A percentile compares a stretch with the other conserved stretches of the same genome.
These are phyloP conservation scores for Fusarium humuli DNA, from an alignment of 2,329 filamentous ascomycete species.

Conservation along the genomic window DNA sequence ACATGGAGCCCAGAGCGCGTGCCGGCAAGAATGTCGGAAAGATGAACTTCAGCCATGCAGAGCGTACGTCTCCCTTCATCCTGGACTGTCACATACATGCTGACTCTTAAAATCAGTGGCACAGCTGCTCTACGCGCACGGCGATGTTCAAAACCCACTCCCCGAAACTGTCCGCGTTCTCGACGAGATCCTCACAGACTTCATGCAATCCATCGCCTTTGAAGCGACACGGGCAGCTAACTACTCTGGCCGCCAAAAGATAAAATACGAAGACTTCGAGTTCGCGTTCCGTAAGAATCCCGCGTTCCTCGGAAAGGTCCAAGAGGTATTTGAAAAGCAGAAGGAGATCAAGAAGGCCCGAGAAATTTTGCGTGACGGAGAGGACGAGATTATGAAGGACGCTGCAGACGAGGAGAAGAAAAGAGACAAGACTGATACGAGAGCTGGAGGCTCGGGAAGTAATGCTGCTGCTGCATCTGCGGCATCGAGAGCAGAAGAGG, in stretches of 20 bases:
- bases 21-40: constrained; percentile 84
- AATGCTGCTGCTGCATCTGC: background rate
- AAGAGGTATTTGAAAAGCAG: constrained; percentile 90
- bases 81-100: background rate
- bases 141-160: constrained; percentile 81
- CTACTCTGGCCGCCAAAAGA: constrained; percentile 90
- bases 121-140: constrained; percentile 81
- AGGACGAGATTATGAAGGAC: constrained; percentile 68
- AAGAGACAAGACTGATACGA: constrained; percentile 48
- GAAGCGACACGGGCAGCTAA: constrained; percentile 87
- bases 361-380: constrained; percentile 78
- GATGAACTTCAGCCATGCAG: constrained; percentile 80
- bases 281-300: constrained; percentile 91
- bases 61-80: constrained; percentile 64
- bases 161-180: constrained; percentile 86
- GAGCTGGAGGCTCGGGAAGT: constrained; percentile 51
- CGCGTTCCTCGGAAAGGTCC: constrained; percentile 86
- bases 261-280: constrained; percentile 98
- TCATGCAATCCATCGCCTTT: constrained; percentile 93
- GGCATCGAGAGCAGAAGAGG: constrained; percentile 58
- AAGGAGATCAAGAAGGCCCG: constrained; percentile 85
- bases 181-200: constrained; percentile 96
- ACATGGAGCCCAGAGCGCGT: constrained; percentile 81
- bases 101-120: constrained; percentile 63
- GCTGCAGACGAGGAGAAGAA: constrained; percentile 59